Percentiles rank a stretch among this genome's conserved stretches.
Conservation (phyloP, 768 basidiomycete genomes). For the Hemileccinum impolitum region DNA sequence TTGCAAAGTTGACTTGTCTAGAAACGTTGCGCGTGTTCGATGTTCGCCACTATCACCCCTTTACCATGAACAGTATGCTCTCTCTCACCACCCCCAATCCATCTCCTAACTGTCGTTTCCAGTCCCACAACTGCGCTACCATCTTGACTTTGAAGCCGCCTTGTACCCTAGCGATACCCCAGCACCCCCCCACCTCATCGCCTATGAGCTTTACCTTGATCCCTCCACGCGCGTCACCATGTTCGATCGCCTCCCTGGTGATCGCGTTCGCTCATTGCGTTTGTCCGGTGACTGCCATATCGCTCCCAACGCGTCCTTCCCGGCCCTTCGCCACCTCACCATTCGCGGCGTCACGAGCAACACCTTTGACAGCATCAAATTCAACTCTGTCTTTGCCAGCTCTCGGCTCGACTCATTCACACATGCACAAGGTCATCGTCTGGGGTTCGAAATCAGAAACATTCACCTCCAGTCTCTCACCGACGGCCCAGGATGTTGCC, state of each 20-base stretch:
- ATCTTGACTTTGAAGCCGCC: slow-evolving; percentile 35
- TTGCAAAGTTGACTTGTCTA: slow-evolving; percentile 28
- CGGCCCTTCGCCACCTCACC: slow-evolving; percentile 26
- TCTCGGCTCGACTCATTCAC: slow-evolving; percentile 34
- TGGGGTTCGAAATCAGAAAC: slow-evolving; percentile 38
- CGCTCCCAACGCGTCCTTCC: slow-evolving; percentile 4
- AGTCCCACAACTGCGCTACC: slow-evolving; percentile 21
- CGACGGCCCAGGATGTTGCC: slow-evolving; percentile 9
- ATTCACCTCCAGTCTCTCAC: slow-evolving; percentile 32
- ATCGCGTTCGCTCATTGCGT: slow-evolving; percentile 28
- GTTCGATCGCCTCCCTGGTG: slow-evolving; percentile 29
- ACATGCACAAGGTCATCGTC: slow-evolving; percentile 32
- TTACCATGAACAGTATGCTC: slow-evolving; percentile 10
- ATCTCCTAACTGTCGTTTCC: slow-evolving; percentile 2
- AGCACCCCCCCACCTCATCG: slow-evolving; percentile 12
- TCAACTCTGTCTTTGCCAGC: slow-evolving; percentile 26
- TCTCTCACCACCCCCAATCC: not conserved
- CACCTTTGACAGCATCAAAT: slow-evolving; percentile 31
- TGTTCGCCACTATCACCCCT: slow-evolving; percentile 22
- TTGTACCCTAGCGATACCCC: slow-evolving; percentile 37
- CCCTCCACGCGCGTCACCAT: slow-evolving; percentile 27
- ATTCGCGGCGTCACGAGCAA: slow-evolving; percentile 34
- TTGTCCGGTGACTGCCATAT: slow-evolving; percentile 35
- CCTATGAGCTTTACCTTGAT: slow-evolving; percentile 34
- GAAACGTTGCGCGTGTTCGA: slow-evolving; percentile 35